These are phyloP conservation scores for Clitoria ternatea DNA, from an alignment of 306 rosid species.

Conservation along the genomic window DNA sequence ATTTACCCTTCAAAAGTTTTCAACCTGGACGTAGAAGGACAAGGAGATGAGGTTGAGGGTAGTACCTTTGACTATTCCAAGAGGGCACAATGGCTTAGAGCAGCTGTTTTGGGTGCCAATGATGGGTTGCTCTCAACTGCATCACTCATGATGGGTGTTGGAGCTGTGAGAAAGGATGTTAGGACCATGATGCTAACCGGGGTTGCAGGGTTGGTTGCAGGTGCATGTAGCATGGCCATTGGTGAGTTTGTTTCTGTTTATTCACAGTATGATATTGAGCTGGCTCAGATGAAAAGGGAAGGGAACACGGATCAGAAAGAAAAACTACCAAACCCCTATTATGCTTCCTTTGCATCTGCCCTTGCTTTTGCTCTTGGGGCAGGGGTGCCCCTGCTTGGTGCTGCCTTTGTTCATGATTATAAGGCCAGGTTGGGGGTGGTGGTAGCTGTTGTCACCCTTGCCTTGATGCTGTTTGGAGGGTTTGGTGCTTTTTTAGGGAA, in stretches of 20 bases:
- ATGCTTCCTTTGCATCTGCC: slow-evolving; percentile 15
- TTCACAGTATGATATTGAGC: slow-evolving; percentile 25
- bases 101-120: slow-evolving; percentile 25
- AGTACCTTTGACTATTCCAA: slow-evolving; percentile 9
- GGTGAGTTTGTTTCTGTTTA: slow-evolving; percentile 26
- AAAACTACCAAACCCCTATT: slow-evolving; percentile 16
- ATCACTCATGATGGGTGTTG: slow-evolving; percentile 24
- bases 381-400: not conserved
- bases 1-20: not conserved
- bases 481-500: slow-evolving; percentile 9
- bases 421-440: slow-evolving; percentile 14
- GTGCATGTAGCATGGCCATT: slow-evolving; percentile 26
- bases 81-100: slow-evolving; percentile 29
- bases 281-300: slow-evolving; percentile 22
- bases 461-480: slow-evolving; percentile 14
- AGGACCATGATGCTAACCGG: slow-evolving; percentile 19
- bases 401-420: slow-evolving; percentile 11
- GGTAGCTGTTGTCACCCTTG: slow-evolving; percentile 18
- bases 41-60: not conserved
- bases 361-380: slow-evolving; percentile 12
- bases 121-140: slow-evolving; percentile 28
- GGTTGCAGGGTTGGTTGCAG: slow-evolving; percentile 8
- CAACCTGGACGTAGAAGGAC: not conserved
- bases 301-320: not conserved
- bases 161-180: slow-evolving; percentile 15